These are phyloP conservation scores for Saussurea involucrata DNA, from an alignment of 129 eudicot species.

Conservation along the genomic window DNA sequence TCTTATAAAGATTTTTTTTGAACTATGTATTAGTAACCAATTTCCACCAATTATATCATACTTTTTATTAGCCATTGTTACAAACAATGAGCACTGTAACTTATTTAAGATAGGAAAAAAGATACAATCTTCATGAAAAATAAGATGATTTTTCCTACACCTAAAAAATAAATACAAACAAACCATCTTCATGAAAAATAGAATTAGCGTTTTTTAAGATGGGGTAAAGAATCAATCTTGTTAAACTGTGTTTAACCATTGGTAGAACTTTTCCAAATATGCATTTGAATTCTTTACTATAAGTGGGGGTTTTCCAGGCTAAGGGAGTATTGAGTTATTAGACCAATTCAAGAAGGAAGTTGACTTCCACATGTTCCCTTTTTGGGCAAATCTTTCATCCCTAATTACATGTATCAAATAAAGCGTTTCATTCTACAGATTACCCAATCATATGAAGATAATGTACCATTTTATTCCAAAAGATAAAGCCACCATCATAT, in stretches of 20 bases:
- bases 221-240: no score
- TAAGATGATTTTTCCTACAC: not conserved
- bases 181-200: no score
- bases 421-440: not conserved
- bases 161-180: no score
- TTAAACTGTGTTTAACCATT: no score
- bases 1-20: not conserved
- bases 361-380: conserved; percentile 12
- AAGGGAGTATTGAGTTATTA: conserved; percentile 6
- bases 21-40: not conserved
- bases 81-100: not conserved
- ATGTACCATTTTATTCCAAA: conserved; percentile 5
- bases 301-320: no score
- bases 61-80: not conserved
- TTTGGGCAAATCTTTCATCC: conserved; percentile 12
- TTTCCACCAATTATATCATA: not conserved
- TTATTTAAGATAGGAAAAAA: not conserved
- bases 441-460: not conserved
- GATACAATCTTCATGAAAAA: not conserved
- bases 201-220: no score
- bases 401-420: conserved; percentile 7
- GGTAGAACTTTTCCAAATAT: no score
- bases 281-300: no score
- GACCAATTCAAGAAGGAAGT: conserved; percentile 22
- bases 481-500: not conserved